These are phyloP conservation scores for Phytophthora ramorum DNA, from an alignment of 352 stramenopile genomes.

Conservation along the genomic window DNA sequence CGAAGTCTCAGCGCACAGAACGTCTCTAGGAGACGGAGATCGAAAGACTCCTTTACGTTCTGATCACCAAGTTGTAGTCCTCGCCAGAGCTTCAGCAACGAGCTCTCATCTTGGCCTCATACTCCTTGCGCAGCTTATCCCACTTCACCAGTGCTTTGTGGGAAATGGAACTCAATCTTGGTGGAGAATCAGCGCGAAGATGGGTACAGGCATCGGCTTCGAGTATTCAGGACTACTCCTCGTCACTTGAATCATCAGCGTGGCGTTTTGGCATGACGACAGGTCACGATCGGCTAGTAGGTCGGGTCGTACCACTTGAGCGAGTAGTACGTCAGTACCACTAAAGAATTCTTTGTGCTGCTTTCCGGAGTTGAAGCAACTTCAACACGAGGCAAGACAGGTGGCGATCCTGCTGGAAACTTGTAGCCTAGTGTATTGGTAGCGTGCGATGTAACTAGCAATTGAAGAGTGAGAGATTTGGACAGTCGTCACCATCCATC, in stretches of 20 bases:
- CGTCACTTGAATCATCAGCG: not conserved
- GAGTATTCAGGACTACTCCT: not conserved
- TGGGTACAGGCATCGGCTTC: not conserved
- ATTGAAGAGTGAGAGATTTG: too few relatives aligned
- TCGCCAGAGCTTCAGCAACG: not conserved
- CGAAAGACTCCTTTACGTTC: not conserved
- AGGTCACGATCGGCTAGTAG: not conserved
- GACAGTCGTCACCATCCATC: too few relatives aligned
- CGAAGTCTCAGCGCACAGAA: not conserved
- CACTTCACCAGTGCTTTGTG: not conserved
- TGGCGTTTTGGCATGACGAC: not conserved
- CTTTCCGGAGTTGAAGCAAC: not conserved
- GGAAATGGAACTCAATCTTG: not conserved
- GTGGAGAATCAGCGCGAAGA: not conserved
- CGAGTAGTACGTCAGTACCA: not conserved
- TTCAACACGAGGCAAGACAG: not conserved
- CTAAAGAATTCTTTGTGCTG: not conserved
- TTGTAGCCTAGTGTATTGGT: not conserved
- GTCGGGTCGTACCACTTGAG: not conserved
- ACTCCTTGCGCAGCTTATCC: not conserved
- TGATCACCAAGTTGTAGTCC: not conserved
- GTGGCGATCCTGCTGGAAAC: not conserved
- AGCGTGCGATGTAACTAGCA: too few relatives aligned
- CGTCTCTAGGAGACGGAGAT: not conserved
- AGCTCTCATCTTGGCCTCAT: not conserved